Base-by-base conservation (phyloP, 208 protist genomes). In the Herpetomonas muscarum region DNA sequence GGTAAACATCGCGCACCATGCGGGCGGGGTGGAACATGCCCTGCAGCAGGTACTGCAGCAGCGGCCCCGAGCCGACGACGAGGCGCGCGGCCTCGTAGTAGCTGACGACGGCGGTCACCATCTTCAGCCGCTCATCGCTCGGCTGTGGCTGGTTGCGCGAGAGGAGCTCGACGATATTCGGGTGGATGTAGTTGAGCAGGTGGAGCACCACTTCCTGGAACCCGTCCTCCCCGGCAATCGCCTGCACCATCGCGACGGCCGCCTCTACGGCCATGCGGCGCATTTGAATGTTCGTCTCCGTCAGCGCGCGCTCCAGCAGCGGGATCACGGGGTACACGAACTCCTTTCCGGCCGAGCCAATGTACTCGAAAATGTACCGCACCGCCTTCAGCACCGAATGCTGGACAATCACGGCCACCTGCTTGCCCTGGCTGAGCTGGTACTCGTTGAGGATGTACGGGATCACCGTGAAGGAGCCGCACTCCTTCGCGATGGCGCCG, bases 371-470 rank as follows among this genome's bases (percentile, higher is more conserved):
- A 24, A 99, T 81, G 79, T 99, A 99, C 24, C 95, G 97, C 10
- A 99, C 74, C 0, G 97, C 83, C 79, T 99, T 99, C 28, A 99
- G 81, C n/a, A 99, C 96, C 37, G 93, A 88, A 73, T 97, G 96
- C 64, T 98, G 96, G 30, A 99, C 96, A 73, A 98, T 98, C 41
- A 79, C 76, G 3, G 88, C 88, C 57, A 93, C 92, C 67, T 97
- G 92, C 67, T 98, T 94, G 17, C 98, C 83, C 70, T 99, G 98
- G 22, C 98, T 98, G 15, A 99, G 91, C 59, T 95, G 85, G 73
- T 99, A 99, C 84, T 99, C 98, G 76, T 99, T 99, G 72, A 99
- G 96, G 0, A 99, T 73, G 26, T 97, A 98, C 19, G 98, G 98
- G 22, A 99, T 87, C 1, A 99, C 98, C 1, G 97, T 99, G 74